Conservation (phyloP, 495 filamentous ascomycete species). For the Penicillium coprophilum region DNA sequence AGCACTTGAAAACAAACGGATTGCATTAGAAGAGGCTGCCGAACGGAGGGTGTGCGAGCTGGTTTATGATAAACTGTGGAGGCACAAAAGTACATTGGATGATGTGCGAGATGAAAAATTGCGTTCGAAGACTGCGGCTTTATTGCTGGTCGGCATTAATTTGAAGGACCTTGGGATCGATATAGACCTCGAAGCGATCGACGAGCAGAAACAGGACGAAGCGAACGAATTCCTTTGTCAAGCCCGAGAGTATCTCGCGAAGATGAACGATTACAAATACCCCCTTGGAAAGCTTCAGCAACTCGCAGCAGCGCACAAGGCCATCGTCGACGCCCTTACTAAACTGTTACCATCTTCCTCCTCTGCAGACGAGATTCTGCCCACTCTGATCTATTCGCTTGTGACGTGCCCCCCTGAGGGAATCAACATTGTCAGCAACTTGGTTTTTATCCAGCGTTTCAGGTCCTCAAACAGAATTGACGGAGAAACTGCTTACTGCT, state of each 20-base stretch:
- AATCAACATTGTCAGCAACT: slow-evolving; percentile 87
- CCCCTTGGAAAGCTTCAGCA: slow-evolving; percentile 90
- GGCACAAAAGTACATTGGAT: slow-evolving; percentile 88
- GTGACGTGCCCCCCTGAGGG: slow-evolving; percentile 86
- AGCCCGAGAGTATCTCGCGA: slow-evolving; percentile 70
- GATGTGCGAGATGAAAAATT: slow-evolving; percentile 94
- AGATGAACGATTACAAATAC: slow-evolving; percentile 84
- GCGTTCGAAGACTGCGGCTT: slow-evolving; percentile 87
- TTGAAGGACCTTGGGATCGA: slow-evolving; percentile 84
- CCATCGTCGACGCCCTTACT: slow-evolving; percentile 85
- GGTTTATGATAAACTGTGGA: slow-evolving; percentile 84
- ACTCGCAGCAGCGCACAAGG: slow-evolving; percentile 85
- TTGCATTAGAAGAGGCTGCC: slow-evolving; percentile 85
- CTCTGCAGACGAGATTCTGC: slow-evolving; percentile 94
- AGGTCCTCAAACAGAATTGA: slow-evolving; percentile 81
- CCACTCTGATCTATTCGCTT: slow-evolving; percentile 91
- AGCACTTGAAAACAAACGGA: slow-evolving; percentile 70
- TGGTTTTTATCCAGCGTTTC: slow-evolving; percentile 92
- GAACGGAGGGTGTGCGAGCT: slow-evolving; percentile 84
- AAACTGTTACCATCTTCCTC: slow-evolving; percentile 78
- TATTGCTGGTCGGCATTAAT: slow-evolving; percentile 87
- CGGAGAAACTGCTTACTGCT: slow-evolving; percentile 91
- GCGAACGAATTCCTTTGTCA: slow-evolving; percentile 69
- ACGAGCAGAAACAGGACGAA: slow-evolving; percentile 63
- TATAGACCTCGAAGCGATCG: slow-evolving; percentile 51